These are phyloP conservation scores for Cordyceps cicadae DNA, from an alignment of 2,329 filamentous ascomycete species.

Conservation along the genomic window DNA sequence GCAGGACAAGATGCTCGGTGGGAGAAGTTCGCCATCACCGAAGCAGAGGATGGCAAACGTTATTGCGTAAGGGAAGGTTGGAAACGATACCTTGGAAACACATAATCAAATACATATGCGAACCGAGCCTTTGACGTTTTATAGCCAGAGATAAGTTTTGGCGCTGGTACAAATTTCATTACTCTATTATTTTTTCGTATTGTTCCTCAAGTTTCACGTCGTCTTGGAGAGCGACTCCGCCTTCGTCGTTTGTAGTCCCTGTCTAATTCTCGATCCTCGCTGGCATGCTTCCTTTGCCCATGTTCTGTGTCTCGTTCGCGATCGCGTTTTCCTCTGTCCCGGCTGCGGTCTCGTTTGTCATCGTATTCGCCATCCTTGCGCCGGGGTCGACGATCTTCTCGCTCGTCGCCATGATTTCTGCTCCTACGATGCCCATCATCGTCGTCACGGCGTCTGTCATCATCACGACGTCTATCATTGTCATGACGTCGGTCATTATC, in stretches of 20 bases:
- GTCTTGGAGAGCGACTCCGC: constrained; percentile 36
- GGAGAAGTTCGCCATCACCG: constrained; percentile 75
- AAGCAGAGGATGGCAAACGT: constrained; percentile 59
- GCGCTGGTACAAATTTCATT: constrained; percentile 5
- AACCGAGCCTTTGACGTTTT: neutral
- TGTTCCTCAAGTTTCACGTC: constrained; percentile 19
- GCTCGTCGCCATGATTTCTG: constrained; percentile 22
- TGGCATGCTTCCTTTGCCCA: constrained; percentile 9
- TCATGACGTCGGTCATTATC: constrained; percentile 14
- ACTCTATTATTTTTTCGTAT: constrained; percentile 17
- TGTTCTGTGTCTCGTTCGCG: constrained; percentile 17
- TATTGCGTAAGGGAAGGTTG: constrained; percentile 66
- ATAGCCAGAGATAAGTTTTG: neutral
- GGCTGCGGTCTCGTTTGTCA: constrained; percentile 20
- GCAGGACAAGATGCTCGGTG: constrained; percentile 74
- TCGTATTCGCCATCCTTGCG: neutral
- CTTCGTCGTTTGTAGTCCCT: constrained; percentile 24
- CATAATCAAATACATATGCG: constrained; percentile 18
- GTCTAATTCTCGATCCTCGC: constrained; percentile 12
- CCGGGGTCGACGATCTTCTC: constrained; percentile 14
- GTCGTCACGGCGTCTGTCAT: constrained; percentile 18
- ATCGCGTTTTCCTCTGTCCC: constrained; percentile 14
- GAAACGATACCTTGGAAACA: constrained; percentile 62
- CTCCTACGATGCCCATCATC: constrained; percentile 23
- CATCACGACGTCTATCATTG: constrained; percentile 18